Evolutionary conservation across 2,329 filamentous ascomycete species (phyloP), one percentile per base, ranked within the genome.

Genomic region (Byssoonygena ceratinophila): DNA sequence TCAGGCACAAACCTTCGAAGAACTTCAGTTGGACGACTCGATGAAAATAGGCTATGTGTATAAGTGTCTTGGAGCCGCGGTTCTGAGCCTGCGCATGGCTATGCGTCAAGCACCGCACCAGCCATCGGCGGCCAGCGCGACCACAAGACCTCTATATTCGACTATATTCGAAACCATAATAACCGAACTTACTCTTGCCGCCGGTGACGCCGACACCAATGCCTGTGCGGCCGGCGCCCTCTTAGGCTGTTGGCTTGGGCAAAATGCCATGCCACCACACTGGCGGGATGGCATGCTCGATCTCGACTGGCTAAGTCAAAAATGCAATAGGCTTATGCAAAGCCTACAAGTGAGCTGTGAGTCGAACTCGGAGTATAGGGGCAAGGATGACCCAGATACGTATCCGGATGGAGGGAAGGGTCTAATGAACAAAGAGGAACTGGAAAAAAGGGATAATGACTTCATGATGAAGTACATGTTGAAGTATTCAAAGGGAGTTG

Each of bases 131-230:
- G 25, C 41, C 20, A 34, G 20, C 36, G 54, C 4, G 54, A 57
- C 3, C 52, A 56, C 4, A 63, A 18, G 58, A 50, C 53, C 1
- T 47, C 34, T 32, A 8, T 29, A 31, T n/a, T 45, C 48, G 18
- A 32, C 49, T 8, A 39, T 63, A 11, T 78, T 78, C 55, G 74
- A 78, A 60, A 61, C 67, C 4, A 62, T 76, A 9, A 74, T 78
- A 11, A 74, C 71, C 0, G 66, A 73, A 5, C 65, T 79, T 12
- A 69, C 74, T 32, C 75, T 77, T 73, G 66, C 71, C 32, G 76
- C 74, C 1, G 76, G 76, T 0, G 76, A 79, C 55, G 74, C 76
- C 2, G 76, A 78, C 55, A 78, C 76, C 0, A 78, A 79, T 54
- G 75, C 74, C 5, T 76, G 74, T 41, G 75, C 74, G 50, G 75